Evolutionary conservation across 1,139 yeast genomes (phyloP), one percentile per base, ranked within the genome.

Genomic region (Groenewaldozyma sp.): DNA sequence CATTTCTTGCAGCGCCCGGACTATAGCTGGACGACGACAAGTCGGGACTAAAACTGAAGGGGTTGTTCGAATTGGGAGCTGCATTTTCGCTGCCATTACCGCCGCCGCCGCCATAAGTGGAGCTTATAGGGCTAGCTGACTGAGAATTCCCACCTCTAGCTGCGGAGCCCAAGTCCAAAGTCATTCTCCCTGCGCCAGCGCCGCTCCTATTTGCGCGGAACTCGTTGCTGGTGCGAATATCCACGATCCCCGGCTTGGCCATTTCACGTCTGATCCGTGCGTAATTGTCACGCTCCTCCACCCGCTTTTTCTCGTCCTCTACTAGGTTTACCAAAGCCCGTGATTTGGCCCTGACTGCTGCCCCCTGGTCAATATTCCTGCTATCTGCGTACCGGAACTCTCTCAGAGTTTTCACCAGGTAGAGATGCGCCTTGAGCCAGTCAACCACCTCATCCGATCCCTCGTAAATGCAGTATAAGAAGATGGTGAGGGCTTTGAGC

Each of bases 381-480:
- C 52, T 46, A 39, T 58, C 61, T 4, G 57, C 52, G 42, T 55
- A 58, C n/a, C 55, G 46, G 45, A 58, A 57, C 24, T 48, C 48
- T 44, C 91, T 70, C 52, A 91, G 69, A 0, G 95, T 82, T 62
- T 82, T 82, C 52, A 91, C 73, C 43, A 87, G 71, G 59, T 81
- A 81, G 36, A 82, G 58, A 55, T 87, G 83, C 52, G 79, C 84
- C 54, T 76, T 77, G 31, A 91, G 77, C 97, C 97, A 91, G 31
- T 76, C 67, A 9, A 84, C 91, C 55, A 91, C 84, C 50, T 80
- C 78, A 46, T 87, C 95, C 22, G 91, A 74, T 11, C 97, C 98
- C 49, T 73, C 81, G 48, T 94, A 72, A 9, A 88, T 83, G 51
- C 91, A 70, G 61, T 81, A 88, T 54, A 87, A 94, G 50, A 88